Evolutionary conservation across 192 early-diverging fungal species (phyloP).

Genomic region (Entomortierella lignicola): DNA sequence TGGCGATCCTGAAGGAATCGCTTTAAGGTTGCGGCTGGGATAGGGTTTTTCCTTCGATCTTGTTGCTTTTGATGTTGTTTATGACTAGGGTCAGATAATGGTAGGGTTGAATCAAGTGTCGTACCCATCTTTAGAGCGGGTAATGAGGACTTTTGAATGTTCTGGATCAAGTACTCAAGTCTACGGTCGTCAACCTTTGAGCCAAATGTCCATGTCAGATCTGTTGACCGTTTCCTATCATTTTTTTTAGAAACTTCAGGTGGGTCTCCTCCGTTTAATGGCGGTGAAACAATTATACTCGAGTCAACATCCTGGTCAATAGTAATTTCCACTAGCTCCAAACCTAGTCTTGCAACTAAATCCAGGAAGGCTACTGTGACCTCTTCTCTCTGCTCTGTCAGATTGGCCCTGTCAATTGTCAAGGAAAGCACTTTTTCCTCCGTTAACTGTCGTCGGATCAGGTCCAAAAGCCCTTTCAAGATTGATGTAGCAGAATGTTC

Average conservation of each 20-base stretch:
- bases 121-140: constrained; percentile 19
- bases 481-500: constrained; percentile 39
- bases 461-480: constrained; percentile 29
- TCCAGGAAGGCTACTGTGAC: constrained; percentile 40
- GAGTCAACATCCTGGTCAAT: background rate
- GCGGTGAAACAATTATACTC: no score
- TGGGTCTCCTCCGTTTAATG: no score
- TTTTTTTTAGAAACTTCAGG: background rate
- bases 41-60: constrained; percentile 16
- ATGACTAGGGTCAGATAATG: background rate
- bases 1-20: constrained; percentile 35
- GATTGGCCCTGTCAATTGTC: constrained; percentile 45
- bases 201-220: constrained; percentile 45
- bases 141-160: constrained; percentile 17
- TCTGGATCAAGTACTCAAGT: constrained; percentile 31
- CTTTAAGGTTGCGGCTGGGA: constrained; percentile 18
- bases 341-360: constrained; percentile 24
- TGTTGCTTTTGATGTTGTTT: background rate
- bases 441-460: constrained; percentile 29
- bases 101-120: background rate
- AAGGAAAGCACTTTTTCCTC: constrained; percentile 17
- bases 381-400: constrained; percentile 46
- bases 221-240: constrained; percentile 9
- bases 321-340: constrained; percentile 6
- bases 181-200: constrained; percentile 38